Conservation (phyloP, 306 rosid species). For the Amphicarpaea edgeworthii region DNA sequence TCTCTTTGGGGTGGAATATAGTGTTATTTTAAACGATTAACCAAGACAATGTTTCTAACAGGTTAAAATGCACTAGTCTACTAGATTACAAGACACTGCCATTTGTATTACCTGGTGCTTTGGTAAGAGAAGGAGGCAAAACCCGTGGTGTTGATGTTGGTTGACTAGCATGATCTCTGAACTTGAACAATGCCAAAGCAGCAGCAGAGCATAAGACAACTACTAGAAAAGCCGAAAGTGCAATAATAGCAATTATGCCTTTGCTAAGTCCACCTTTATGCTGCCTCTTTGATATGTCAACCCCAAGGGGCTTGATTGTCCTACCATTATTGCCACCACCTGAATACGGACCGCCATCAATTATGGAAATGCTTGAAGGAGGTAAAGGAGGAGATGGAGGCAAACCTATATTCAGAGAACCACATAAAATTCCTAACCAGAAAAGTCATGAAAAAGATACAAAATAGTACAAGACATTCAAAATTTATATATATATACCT, state of each 20-base stretch:
- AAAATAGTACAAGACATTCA: slow-evolving; percentile 41
- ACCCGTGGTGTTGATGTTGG: slow-evolving; percentile 57
- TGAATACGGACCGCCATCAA: slow-evolving; percentile 76
- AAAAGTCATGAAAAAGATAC: slow-evolving; percentile 40
- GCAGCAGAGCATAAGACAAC: slow-evolving; percentile 69
- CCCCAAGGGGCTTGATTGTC: slow-evolving; percentile 88
- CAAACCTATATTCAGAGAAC: slow-evolving; percentile 65
- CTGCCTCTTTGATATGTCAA: slow-evolving; percentile 66
- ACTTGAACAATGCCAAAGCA: slow-evolving; percentile 71
- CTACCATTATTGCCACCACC: slow-evolving; percentile 60
- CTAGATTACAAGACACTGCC: slow-evolving; percentile 8
- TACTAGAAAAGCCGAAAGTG: slow-evolving; percentile 70
- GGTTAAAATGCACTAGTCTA: slow-evolving; percentile 30
- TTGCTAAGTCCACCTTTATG: slow-evolving; percentile 66
- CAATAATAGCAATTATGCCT: slow-evolving; percentile 73
- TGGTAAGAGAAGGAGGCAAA: slow-evolving; percentile 61
- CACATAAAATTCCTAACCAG: slow-evolving; percentile 34
- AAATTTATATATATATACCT: slow-evolving; percentile 58
- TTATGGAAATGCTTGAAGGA: slow-evolving; percentile 59
- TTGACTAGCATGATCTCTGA: slow-evolving; percentile 56
- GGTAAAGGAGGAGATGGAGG: slow-evolving; percentile 91
- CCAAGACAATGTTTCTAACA: slow-evolving; percentile 9
- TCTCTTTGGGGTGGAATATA: slow-evolving; percentile 1
- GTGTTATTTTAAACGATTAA: slow-evolving; percentile 21
- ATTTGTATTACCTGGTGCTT: slow-evolving; percentile 69